These are phyloP conservation scores for Cydonia oblonga DNA, from an alignment of 331 rosid species.

Conservation along the genomic window DNA sequence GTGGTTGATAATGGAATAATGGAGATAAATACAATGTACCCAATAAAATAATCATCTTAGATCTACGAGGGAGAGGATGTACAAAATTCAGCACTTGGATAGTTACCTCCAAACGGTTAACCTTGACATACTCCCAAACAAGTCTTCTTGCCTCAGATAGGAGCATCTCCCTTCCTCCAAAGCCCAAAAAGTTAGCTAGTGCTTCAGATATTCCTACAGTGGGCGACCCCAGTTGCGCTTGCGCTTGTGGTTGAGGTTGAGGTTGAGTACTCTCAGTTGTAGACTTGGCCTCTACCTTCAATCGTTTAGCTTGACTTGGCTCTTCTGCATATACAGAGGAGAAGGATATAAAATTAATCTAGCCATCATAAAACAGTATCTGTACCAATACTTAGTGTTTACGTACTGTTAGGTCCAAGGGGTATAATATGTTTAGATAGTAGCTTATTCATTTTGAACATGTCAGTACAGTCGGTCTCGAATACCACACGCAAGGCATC, in stretches of 20 bases:
- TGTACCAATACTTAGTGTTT: neutral
- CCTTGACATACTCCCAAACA: slow-evolving; percentile 73
- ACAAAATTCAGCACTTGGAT: neutral
- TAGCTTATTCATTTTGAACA: slow-evolving; percentile 88
- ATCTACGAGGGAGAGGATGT: neutral
- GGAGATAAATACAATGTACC: neutral
- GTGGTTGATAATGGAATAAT: slow-evolving; percentile 7
- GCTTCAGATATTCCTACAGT: slow-evolving; percentile 56
- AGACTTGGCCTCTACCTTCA: slow-evolving; percentile 43
- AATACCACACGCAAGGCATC: slow-evolving; percentile 72
- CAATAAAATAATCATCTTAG: neutral
- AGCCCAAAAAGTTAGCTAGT: slow-evolving; percentile 59
- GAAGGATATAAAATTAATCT: neutral
- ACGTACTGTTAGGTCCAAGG: slow-evolving; percentile 62
- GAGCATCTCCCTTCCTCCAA: slow-evolving; percentile 55
- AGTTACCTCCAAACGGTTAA: slow-evolving; percentile 56
- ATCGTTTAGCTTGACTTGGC: slow-evolving; percentile 42
- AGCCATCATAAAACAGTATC: neutral
- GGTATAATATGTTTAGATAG: slow-evolving; percentile 72
- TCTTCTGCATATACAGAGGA: slow-evolving; percentile 27
- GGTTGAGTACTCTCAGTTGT: slow-evolving; percentile 22
- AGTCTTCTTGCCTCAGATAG: slow-evolving; percentile 47
- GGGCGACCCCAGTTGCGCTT: slow-evolving; percentile 12
- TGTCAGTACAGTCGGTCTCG: slow-evolving; percentile 84
- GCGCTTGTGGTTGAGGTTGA: neutral